Evolutionary conservation across 129 eudicot species (phyloP).

Genomic region (Flaveria ramosissima): DNA sequence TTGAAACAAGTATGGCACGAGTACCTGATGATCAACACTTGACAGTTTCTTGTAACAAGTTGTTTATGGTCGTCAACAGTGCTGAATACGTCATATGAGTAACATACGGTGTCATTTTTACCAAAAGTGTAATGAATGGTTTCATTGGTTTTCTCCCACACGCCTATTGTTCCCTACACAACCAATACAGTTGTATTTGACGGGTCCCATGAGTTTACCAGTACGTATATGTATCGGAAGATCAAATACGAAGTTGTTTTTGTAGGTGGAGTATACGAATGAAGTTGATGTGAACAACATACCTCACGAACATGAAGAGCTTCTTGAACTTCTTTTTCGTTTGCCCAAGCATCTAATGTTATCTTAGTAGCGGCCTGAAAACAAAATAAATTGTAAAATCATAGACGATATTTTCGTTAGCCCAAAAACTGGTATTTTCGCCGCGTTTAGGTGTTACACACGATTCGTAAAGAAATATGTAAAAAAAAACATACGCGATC

Average conservation of each 20-base stretch:
- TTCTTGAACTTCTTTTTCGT: conserved; percentile 28
- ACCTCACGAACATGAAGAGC: conserved; percentile 45
- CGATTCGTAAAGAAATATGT: too few relatives aligned
- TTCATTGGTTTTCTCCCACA: conserved; percentile 26
- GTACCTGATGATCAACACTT: conserved; percentile 19
- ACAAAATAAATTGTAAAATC: background rate
- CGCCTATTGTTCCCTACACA: conserved; percentile 33
- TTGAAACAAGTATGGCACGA: too few relatives aligned
- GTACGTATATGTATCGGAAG: too few relatives aligned
- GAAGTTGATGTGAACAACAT: background rate
- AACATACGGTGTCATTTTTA: conserved; percentile 22
- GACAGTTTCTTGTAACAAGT: conserved; percentile 23
- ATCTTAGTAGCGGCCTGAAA: conserved; percentile 11
- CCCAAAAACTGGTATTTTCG: too few relatives aligned
- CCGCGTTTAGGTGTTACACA: too few relatives aligned
- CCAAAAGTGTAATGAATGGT: conserved; percentile 20
- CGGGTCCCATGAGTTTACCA: too few relatives aligned
- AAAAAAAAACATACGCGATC: background rate
- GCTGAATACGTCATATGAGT: conserved; percentile 30
- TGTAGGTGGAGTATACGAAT: too few relatives aligned
- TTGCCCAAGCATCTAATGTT: conserved; percentile 31
- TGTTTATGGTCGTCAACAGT: conserved; percentile 8
- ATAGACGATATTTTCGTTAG: too few relatives aligned
- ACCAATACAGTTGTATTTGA: background rate
- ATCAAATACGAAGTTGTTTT: too few relatives aligned